Base-by-base conservation (phyloP, 2,329 filamentous ascomycete genomes). In the Paraconiothyrium sp. region DNA sequence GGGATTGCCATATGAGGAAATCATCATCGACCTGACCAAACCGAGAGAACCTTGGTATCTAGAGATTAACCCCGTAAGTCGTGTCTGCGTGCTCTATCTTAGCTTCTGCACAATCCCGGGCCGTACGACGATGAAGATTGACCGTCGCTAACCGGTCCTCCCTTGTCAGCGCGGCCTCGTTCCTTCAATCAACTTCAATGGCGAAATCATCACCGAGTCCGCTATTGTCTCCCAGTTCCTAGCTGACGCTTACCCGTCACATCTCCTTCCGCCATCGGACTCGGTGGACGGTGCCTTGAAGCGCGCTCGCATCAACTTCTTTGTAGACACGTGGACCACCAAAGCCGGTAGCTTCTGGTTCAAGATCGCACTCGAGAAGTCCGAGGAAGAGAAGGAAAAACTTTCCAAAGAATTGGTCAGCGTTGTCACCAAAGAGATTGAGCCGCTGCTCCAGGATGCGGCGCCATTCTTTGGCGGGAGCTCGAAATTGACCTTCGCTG, bases 31-130 rank as follows among this genome's bases (percentile, higher is more conserved):
- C 75, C 84, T 95, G 50, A 78, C 80, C 67, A 85, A 79, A 10
- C 92, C 92, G 0, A 88, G 92, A 10, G 88, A 90, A 32, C 82
- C 86, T 41, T 92, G 89, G 83, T 95, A 94, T 75, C 85, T 95
- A 9, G 82, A 89, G 55, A 81, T 95, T 74, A 94, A 94, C 81
- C 91, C 92, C 2, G 84, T 84, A 79, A 57, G 77, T 67, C 13
- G 16, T 16, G 14, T 7, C 39, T 9, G 1, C 16, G 16, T 41
- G n/a, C 16, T n/a, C 5, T 13, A 4, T 24, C 22, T 20, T 34
- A 52, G 34, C 34, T 51, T 51, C 49, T 34, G 46, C 32, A 37
- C n/a, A 24, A 52, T 32, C n/a, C 49, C 16, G 3, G 6, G 39
- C 22, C n/a, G 37, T 34, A 44, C 52, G 4, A 44, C 50, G 24